Evolutionary conservation across 495 filamentous ascomycete genomes (phyloP).

Genomic region (Pseudoneurospora amorphoporcata): DNA sequence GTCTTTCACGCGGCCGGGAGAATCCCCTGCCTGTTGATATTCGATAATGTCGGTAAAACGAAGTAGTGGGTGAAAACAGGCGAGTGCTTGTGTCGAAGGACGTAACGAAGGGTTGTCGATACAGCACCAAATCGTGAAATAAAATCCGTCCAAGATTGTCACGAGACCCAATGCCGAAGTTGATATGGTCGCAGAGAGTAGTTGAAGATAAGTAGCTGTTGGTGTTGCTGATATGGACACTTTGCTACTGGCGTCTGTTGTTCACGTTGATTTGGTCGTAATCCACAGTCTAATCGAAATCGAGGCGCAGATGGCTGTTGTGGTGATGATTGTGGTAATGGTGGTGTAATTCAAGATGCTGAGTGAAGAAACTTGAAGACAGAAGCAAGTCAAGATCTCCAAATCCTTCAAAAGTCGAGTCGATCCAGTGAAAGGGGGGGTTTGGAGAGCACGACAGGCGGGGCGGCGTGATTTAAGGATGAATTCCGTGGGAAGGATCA

Average conservation of each 20-base stretch:
- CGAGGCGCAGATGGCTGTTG: not conserved
- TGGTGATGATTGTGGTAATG: not conserved
- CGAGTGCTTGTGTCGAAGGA: not conserved
- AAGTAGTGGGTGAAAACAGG: not conserved
- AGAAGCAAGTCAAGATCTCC: not conserved
- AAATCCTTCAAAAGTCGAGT: not conserved
- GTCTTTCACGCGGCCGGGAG: slow-evolving; percentile 3
- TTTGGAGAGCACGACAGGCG: slow-evolving; percentile 13
- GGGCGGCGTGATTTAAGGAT: slow-evolving; percentile 6
- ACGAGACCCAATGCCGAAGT: not conserved
- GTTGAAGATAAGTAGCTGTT: not conserved
- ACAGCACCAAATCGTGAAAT: not conserved
- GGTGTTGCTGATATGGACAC: not conserved
- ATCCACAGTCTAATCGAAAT: not conserved
- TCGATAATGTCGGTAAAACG: not conserved
- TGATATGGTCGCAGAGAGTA: not conserved
- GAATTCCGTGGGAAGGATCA: slow-evolving; percentile 1
- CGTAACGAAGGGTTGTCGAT: not conserved
- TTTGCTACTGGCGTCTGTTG: not conserved
- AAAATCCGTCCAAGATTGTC: not conserved
- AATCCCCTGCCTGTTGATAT: not conserved
- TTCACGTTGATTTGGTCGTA: not conserved
- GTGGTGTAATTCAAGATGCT: not conserved
- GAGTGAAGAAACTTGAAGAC: not conserved
- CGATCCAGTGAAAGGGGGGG: slow-evolving; percentile 5